These are phyloP conservation scores for Colletotrichum ledebouriae DNA, from an alignment of 2,329 filamentous ascomycete species.

Conservation along the genomic window DNA sequence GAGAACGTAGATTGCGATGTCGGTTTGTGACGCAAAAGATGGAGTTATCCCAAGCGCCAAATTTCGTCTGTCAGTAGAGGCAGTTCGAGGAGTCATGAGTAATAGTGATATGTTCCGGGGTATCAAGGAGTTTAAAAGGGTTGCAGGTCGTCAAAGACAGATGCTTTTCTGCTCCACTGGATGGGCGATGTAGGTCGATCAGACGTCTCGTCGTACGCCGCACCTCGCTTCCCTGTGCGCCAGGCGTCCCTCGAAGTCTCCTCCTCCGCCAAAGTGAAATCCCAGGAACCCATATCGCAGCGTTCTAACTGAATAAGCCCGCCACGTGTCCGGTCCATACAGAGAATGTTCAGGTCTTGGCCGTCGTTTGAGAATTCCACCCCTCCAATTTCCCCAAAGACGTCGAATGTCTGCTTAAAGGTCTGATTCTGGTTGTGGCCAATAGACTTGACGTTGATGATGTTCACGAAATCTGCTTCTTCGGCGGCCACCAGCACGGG, in stretches of 20 bases:
- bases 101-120: constrained; percentile 25
- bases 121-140: constrained; percentile 45
- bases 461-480: constrained; percentile 78
- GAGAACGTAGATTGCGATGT: no score
- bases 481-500: constrained; percentile 79
- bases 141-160: constrained; percentile 43
- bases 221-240: constrained; percentile 20
- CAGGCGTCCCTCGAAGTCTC: constrained; percentile 15
- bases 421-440: constrained; percentile 49
- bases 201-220: not conserved
- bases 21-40: no score
- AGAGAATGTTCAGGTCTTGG: constrained; percentile 76
- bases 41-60: no score
- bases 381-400: constrained; percentile 83
- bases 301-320: constrained; percentile 75
- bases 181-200: not conserved
- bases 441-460: constrained; percentile 78
- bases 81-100: not conserved
- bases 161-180: constrained; percentile 14
- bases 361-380: constrained; percentile 76
- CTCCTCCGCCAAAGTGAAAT: constrained; percentile 19
- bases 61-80: not conserved
- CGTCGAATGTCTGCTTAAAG: constrained; percentile 74
- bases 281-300: constrained; percentile 50
- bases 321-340: constrained; percentile 74